phyloP scores from a whole-genome alignment of 129 eudicot species.

The Apium graveolens region DNA sequence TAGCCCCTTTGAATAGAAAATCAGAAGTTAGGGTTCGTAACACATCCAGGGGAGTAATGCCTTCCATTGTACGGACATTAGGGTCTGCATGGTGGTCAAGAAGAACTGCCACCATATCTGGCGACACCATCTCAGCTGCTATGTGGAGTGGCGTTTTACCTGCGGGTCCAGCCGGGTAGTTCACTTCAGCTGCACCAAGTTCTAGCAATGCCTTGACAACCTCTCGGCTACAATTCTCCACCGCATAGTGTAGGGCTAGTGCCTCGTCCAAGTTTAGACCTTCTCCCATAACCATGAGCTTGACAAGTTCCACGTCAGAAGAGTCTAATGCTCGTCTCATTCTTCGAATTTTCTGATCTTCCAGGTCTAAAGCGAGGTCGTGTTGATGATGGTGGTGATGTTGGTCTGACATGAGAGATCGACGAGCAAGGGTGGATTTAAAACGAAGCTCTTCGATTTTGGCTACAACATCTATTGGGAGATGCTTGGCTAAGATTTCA shows the following conservation, averaged over 20 bases:
- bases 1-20: conserved; percentile 81
- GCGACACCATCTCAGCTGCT: conserved; percentile 95
- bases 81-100: conserved; percentile 99
- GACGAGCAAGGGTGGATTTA: conserved; percentile 58
- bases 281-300: conserved; percentile 99
- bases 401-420: conserved; percentile 46
- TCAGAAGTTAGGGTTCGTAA: conserved; percentile 90
- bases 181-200: conserved; percentile 90
- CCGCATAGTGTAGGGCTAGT: conserved; percentile 85
- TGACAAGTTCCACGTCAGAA: conserved; percentile 94
- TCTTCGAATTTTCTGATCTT: conserved; percentile 83
- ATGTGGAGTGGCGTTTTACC: conserved; percentile 88
- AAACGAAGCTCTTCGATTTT: conserved; percentile 83
- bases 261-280: conserved; percentile 90
- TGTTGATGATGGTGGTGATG: conserved; percentile 58
- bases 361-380: conserved; percentile 48
- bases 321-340: conserved; percentile 97
- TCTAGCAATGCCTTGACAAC: conserved; percentile 90
- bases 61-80: conserved; percentile 72
- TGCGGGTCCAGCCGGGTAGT: conserved; percentile 86
- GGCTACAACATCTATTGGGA: conserved; percentile 71
- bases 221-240: conserved; percentile 81
- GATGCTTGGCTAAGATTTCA: conserved; percentile 81
- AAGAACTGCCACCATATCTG: conserved; percentile 94
- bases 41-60: conserved; percentile 80